Evolutionary conservation across 2,329 filamentous ascomycete genomes (phyloP).

Genomic region (Xenosphaeropsis pyriputrescens): DNA sequence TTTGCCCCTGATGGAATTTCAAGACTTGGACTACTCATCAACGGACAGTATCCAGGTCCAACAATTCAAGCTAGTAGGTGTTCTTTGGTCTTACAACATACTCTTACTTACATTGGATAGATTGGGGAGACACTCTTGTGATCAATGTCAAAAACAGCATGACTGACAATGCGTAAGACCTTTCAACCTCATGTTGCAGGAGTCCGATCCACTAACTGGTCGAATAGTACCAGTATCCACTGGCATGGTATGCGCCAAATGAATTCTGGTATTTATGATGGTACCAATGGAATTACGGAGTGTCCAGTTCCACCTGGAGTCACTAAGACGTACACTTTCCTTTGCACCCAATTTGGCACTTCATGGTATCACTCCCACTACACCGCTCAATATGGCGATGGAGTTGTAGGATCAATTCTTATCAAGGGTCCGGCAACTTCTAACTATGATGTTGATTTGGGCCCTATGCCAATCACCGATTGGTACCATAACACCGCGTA

Average conservation of each 20-base stretch:
- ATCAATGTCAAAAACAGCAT: too few species aligned
- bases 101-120: background rate
- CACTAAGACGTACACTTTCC: conserved; percentile 18
- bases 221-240: conserved; percentile 15
- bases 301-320: conserved; percentile 29
- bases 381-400: conserved; percentile 25
- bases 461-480: conserved; percentile 29
- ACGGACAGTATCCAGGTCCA: conserved; percentile 18
- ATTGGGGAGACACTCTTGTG: too few species aligned
- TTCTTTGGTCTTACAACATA: background rate
- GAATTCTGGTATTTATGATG: conserved; percentile 23
- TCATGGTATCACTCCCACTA: background rate
- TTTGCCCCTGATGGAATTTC: conserved; percentile 15
- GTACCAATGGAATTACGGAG: conserved; percentile 20
- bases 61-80: conserved; percentile 12
- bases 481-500: conserved; percentile 19
- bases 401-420: conserved; percentile 43
- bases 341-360: conserved; percentile 12
- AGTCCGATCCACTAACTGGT: too few species aligned
- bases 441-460: conserved; percentile 47
- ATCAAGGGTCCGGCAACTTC: conserved; percentile 43
- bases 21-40: conserved; percentile 14
- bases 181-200: too few species aligned
- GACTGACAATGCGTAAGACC: too few species aligned
- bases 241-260: conserved; percentile 32